phyloP scores from a whole-genome alignment of 2,329 filamentous ascomycete species.

The Penicillium concentricum region DNA sequence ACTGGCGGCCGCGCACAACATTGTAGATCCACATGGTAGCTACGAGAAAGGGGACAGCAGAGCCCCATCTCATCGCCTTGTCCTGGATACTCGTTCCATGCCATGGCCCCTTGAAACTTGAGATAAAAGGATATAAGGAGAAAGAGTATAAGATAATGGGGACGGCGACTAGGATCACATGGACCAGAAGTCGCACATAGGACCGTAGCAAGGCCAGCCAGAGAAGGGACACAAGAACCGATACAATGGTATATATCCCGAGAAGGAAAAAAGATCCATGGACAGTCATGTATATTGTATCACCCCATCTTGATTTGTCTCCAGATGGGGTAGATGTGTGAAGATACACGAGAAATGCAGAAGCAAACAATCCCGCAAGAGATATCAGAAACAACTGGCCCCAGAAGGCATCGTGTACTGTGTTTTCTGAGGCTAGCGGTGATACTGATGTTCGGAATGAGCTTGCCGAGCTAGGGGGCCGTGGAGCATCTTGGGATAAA shows the following conservation, averaged over 20 bases:
- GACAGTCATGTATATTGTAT: conserved; percentile 90
- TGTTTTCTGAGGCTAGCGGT: conserved; percentile 64
- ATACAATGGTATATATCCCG: conserved; percentile 86
- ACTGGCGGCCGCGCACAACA: conserved; percentile 74
- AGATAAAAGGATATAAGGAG: conserved; percentile 84
- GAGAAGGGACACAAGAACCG: conserved; percentile 79
- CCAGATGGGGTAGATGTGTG: conserved; percentile 72
- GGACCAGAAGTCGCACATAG: conserved; percentile 81
- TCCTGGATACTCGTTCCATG: conserved; percentile 82
- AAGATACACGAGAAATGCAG: conserved; percentile 84
- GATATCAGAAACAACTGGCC: conserved; percentile 85
- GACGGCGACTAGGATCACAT: conserved; percentile 76
- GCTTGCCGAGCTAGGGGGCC: conserved; percentile 49
- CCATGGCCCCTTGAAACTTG: conserved; percentile 77
- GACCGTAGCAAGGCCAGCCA: conserved; percentile 88
- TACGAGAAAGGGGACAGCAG: conserved; percentile 71
- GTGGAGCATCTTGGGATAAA: conserved; percentile 45
- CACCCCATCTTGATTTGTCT: conserved; percentile 70
- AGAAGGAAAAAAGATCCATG: conserved; percentile 85
- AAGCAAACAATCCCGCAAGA: conserved; percentile 79
- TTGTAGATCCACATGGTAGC: conserved; percentile 81
- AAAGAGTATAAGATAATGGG: conserved; percentile 86
- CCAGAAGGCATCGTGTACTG: conserved; percentile 86
- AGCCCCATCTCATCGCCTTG: conserved; percentile 80
- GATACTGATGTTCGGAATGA: conserved; percentile 59